Evolutionary conservation across 257 asterid genomes (phyloP).

Genomic region (Vinca minor): DNA sequence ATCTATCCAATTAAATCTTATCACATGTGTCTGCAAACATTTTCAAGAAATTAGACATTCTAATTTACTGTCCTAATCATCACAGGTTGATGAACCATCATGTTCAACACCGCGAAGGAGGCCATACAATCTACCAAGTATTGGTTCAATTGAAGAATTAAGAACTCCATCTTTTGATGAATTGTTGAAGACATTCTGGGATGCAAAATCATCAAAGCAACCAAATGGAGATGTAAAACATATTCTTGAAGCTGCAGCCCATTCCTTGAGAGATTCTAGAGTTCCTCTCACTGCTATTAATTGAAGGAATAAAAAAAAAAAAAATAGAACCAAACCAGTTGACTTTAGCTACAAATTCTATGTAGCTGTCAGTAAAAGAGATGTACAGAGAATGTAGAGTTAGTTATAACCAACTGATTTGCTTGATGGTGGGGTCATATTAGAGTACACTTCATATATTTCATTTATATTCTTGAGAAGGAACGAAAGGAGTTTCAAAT

Average conservation of each 20-base stretch:
- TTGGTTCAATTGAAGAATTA: conserved; percentile 75
- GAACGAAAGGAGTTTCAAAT: conserved; percentile 1
- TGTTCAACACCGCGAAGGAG: conserved; percentile 76
- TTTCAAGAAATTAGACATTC: neutral
- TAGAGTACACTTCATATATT: neutral
- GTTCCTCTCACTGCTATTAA: conserved; percentile 59
- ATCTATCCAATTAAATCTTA: neutral
- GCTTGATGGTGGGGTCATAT: neutral
- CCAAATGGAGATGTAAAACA: conserved; percentile 74
- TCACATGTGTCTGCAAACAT: neutral
- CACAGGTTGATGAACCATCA: conserved; percentile 84
- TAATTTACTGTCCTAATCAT: neutral
- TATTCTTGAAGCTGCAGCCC: conserved; percentile 46
- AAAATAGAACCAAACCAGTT: neutral
- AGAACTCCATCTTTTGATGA: conserved; percentile 80
- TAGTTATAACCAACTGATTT: neutral
- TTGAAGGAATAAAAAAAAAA: neutral
- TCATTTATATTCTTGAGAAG: neutral
- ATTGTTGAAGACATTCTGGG: conserved; percentile 72
- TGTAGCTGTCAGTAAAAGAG: neutral
- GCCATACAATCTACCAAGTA: conserved; percentile 56
- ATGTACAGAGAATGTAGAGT: conserved; percentile 25
- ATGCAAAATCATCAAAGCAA: conserved; percentile 59
- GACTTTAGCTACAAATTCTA: too few relatives aligned
- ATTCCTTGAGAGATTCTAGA: conserved; percentile 61